Percentiles rank a stretch among this genome's conserved stretches.
These are phyloP conservation scores for Russula emetica DNA, from an alignment of 768 basidiomycete genomes.

Conservation along the genomic window DNA sequence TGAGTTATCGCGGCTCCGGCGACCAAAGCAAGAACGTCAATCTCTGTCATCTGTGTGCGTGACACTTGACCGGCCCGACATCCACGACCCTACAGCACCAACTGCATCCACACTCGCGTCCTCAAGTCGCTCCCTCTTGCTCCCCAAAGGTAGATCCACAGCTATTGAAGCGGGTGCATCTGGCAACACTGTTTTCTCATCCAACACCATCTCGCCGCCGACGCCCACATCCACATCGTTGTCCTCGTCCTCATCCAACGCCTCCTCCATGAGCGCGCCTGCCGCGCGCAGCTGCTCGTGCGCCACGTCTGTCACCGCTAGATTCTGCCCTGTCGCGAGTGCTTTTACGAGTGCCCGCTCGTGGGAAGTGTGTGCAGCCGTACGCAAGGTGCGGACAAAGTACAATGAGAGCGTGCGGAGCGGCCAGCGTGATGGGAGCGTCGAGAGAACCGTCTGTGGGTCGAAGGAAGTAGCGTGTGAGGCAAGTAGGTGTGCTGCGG, in stretches of 20 bases:
- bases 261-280: conserved; percentile 19
- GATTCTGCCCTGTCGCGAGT: conserved; percentile 74
- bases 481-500: conserved; percentile 49
- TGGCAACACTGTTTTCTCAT: conserved; percentile 12
- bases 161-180: not conserved
- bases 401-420: conserved; percentile 51
- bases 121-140: conserved; percentile 4
- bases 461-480: conserved; percentile 63
- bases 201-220: conserved; percentile 1
- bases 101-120: conserved; percentile 1
- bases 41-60: not conserved
- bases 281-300: conserved; percentile 14
- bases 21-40: not conserved
- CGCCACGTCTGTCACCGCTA: conserved; percentile 42
- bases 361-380: conserved; percentile 48
- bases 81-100: conserved; percentile 12
- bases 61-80: conserved; percentile 18
- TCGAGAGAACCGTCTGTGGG: conserved; percentile 66
- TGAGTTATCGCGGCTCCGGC: not conserved
- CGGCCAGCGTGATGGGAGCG: conserved; percentile 76
- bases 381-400: conserved; percentile 12
- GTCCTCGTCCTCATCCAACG: not conserved
- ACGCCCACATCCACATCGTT: not conserved
- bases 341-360: conserved; percentile 77
- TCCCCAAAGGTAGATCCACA: conserved; percentile 4